These are phyloP conservation scores for Groenewaldozyma sp. DNA, from an alignment of 1,139 yeast species.

Conservation along the genomic window DNA sequence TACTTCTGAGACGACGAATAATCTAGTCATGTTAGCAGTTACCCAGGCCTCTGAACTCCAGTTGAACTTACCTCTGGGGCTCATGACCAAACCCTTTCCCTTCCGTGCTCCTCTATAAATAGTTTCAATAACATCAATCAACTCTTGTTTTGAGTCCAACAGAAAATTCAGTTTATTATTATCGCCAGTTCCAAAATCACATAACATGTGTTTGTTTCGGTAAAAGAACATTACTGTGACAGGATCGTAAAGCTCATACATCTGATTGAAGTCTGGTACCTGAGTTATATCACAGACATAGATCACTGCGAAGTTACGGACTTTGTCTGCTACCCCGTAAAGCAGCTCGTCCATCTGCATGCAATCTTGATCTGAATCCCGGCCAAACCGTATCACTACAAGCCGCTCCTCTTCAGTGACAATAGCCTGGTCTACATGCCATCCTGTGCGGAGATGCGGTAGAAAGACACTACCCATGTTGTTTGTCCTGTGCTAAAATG, in stretches of 20 bases:
- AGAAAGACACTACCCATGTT: slow-evolving; percentile 77
- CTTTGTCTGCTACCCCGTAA: slow-evolving; percentile 70
- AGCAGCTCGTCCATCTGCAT: slow-evolving; percentile 86
- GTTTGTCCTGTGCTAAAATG: not conserved
- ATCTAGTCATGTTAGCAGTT: slow-evolving; percentile 13
- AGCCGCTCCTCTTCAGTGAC: slow-evolving; percentile 74
- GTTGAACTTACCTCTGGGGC: slow-evolving; percentile 47
- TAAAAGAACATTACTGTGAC: slow-evolving; percentile 89
- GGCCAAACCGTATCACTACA: slow-evolving; percentile 82
- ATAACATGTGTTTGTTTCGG: slow-evolving; percentile 91
- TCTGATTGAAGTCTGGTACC: slow-evolving; percentile 84
- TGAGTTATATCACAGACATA: slow-evolving; percentile 82
- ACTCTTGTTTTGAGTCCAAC: slow-evolving; percentile 73
- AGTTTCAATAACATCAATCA: slow-evolving; percentile 85
- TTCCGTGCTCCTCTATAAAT: slow-evolving; percentile 84
- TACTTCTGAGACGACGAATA: slow-evolving; percentile 30
- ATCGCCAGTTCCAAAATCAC: slow-evolving; percentile 97
- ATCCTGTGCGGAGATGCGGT: slow-evolving; percentile 83
- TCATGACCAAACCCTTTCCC: slow-evolving; percentile 85
- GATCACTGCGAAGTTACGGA: slow-evolving; percentile 78
- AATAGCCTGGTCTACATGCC: slow-evolving; percentile 98
- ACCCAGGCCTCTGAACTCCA: not conserved
- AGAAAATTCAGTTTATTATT: slow-evolving; percentile 85
- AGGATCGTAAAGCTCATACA: slow-evolving; percentile 90
- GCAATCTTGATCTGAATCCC: slow-evolving; percentile 67